A percentile compares a stretch with the other conserved stretches of the same genome.
phyloP scores from a whole-genome alignment of 306 rosid species.

The Lathyrus aphaca region DNA sequence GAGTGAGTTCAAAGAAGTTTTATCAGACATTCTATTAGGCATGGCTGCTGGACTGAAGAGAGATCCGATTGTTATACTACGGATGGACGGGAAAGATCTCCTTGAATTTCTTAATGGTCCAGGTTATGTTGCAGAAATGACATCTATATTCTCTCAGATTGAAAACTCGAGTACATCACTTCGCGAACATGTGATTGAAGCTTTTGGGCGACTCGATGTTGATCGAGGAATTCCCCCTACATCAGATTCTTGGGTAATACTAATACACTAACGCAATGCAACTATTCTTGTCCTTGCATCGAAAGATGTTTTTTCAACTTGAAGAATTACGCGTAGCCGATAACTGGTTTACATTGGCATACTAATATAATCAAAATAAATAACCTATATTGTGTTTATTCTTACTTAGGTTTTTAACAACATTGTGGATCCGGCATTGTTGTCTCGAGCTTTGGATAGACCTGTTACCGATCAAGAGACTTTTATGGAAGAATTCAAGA shows the following conservation, averaged over 20 bases:
- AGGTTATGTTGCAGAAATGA: conserved; percentile 68
- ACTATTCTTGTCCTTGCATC: conserved; percentile 22
- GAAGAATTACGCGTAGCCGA: no score
- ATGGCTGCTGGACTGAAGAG: conserved; percentile 98
- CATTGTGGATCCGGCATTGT: conserved; percentile 70
- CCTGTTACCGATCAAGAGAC: conserved; percentile 56
- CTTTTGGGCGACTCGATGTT: conserved; percentile 72
- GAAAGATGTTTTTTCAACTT: background rate
- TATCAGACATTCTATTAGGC: conserved; percentile 86
- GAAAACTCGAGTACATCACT: conserved; percentile 51
- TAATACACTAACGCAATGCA: background rate
- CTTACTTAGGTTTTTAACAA: conserved; percentile 60
- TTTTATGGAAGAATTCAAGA: conserved; percentile 76
- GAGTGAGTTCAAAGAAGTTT: conserved; percentile 89
- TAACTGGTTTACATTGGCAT: no score
- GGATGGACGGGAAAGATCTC: conserved; percentile 96
- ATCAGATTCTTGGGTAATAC: conserved; percentile 87
- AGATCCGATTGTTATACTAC: conserved; percentile 89
- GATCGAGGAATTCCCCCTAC: conserved; percentile 96
- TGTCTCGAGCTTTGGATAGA: conserved; percentile 56
- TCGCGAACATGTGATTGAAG: conserved; percentile 60
- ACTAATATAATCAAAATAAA: background rate
- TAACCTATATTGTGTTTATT: background rate
- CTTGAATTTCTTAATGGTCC: conserved; percentile 72
- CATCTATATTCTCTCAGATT: conserved; percentile 57